These are phyloP conservation scores for Cicer chorassanicum DNA, from an alignment of 306 rosid genomes.

Conservation along the genomic window DNA sequence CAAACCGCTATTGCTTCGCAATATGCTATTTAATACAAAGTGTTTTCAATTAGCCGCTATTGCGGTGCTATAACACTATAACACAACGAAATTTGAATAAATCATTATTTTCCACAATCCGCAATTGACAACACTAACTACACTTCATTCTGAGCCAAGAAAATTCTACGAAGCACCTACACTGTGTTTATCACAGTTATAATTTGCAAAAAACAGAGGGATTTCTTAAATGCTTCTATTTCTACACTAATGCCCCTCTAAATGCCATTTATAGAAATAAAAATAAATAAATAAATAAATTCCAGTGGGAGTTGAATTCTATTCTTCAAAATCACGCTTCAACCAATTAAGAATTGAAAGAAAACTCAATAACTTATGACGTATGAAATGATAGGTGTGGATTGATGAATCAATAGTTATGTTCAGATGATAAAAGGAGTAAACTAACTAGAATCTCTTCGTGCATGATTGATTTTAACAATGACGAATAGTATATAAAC, in stretches of 20 bases:
- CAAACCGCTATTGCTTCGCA: no score
- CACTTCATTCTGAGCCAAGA: slow-evolving; percentile 1
- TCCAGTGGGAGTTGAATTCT: slow-evolving; percentile 19
- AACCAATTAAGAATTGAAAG: slow-evolving; percentile 9
- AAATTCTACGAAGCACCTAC: neutral
- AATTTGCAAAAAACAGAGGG: neutral
- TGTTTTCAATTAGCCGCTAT: no score
- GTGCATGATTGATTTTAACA: slow-evolving; percentile 9
- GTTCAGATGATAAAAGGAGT: neutral
- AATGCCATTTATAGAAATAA: slow-evolving; percentile 1
- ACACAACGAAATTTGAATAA: no score
- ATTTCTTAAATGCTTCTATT: slow-evolving; percentile 1
- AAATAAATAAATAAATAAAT: neutral
- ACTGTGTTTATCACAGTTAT: neutral
- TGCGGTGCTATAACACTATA: no score
- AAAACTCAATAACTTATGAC: slow-evolving; percentile 3
- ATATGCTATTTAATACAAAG: no score
- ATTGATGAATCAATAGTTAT: neutral
- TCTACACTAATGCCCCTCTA: neutral
- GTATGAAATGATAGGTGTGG: neutral
- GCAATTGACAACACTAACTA: neutral
- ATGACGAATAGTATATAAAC: slow-evolving; percentile 13
- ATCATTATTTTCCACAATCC: no score
- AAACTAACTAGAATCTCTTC: neutral
- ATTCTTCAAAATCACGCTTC: neutral